phyloP scores from a whole-genome alignment of 257 asterid genomes.

The Fraxinus cuspidata region DNA sequence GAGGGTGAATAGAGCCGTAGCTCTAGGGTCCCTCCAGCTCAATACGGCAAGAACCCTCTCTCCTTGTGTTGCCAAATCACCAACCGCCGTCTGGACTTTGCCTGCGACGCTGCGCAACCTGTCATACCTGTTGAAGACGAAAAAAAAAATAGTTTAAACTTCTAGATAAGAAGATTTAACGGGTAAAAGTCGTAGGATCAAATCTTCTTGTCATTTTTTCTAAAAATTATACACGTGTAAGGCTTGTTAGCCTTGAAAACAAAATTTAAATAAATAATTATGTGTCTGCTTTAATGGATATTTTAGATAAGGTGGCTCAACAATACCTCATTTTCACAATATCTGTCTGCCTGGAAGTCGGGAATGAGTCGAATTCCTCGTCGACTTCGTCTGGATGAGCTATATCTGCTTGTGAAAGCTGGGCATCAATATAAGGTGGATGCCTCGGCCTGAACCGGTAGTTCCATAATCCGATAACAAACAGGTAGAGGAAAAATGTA shows the following conservation, averaged over 20 bases:
- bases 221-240: background rate
- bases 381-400: slow-evolving; percentile 76
- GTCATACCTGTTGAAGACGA: slow-evolving; percentile 37
- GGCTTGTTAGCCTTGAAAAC: background rate
- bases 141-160: background rate
- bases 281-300: background rate
- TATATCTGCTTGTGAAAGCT: slow-evolving; percentile 73
- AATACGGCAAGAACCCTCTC: slow-evolving; percentile 72
- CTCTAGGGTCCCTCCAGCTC: slow-evolving; percentile 91
- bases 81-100: slow-evolving; percentile 71
- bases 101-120: slow-evolving; percentile 69
- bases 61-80: slow-evolving; percentile 89
- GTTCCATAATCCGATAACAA: slow-evolving; percentile 82
- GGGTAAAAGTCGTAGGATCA: background rate
- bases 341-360: slow-evolving; percentile 57
- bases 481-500: slow-evolving; percentile 76
- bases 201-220: background rate
- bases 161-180: background rate
- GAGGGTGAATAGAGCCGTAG: slow-evolving; percentile 68
- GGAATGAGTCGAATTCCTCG: slow-evolving; percentile 83
- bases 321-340: slow-evolving; percentile 56
- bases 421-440: slow-evolving; percentile 90
- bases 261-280: too few relatives aligned
- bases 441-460: slow-evolving; percentile 62
- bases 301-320: background rate